These are phyloP conservation scores for Misopates orontium DNA, from an alignment of 257 asterid genomes.

Conservation along the genomic window DNA sequence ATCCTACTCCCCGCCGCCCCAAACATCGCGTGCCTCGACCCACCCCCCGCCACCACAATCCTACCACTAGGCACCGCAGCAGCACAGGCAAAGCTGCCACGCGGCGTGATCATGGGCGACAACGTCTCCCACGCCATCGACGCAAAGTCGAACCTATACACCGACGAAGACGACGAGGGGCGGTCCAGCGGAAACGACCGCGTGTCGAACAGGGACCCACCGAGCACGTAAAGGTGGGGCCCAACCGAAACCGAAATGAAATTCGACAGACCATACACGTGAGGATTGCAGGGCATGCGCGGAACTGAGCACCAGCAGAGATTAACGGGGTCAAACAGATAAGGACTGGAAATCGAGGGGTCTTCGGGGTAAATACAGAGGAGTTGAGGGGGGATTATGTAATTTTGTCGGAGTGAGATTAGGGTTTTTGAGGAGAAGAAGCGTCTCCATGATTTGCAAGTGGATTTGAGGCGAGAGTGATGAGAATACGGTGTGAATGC, in stretches of 20 bases:
- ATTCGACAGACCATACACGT: constrained; percentile 77
- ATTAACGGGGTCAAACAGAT: constrained; percentile 64
- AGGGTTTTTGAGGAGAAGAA: constrained; percentile 70
- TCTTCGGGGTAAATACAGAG: constrained; percentile 83
- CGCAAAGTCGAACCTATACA: constrained; percentile 59
- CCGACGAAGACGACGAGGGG: constrained; percentile 69
- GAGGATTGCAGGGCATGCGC: constrained; percentile 88
- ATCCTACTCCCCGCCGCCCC: constrained; percentile 93
- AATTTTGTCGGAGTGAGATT: constrained; percentile 54
- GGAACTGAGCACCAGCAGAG: constrained; percentile 82
- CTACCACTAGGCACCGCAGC: constrained; percentile 50
- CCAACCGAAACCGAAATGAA: constrained; percentile 68
- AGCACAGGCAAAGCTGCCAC: constrained; percentile 94
- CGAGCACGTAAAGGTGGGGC: constrained; percentile 66
- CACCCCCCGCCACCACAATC: constrained; percentile 95
- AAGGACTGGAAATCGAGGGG: constrained; percentile 73
- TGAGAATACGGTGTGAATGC: constrained; percentile 72
- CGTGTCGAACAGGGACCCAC: constrained; percentile 87
- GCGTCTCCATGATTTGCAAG: constrained; percentile 70
- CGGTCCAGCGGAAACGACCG: constrained; percentile 80
- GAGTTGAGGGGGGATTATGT: constrained; percentile 49
- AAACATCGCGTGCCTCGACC: constrained; percentile 81
- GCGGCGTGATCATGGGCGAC: constrained; percentile 77
- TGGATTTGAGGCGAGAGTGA: constrained; percentile 73
- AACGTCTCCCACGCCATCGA: constrained; percentile 60